Evolutionary conservation across 2,329 filamentous ascomycete genomes (phyloP).

Genomic region (Talaromyces sp.): DNA sequence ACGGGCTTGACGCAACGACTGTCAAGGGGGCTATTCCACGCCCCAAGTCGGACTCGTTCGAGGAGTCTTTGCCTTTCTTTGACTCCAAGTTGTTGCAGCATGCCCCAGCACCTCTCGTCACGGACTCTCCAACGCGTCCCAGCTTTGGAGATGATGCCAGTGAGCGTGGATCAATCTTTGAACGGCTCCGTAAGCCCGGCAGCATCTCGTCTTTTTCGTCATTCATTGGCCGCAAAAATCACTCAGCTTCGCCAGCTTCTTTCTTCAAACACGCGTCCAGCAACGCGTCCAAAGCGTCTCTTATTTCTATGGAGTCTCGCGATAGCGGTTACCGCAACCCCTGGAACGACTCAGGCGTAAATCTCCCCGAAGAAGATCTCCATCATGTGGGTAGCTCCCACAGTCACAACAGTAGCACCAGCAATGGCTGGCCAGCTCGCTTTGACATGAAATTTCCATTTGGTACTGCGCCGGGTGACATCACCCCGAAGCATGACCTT

Average conservation of each 20-base stretch:
- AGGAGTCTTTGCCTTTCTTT: constrained; percentile 94
- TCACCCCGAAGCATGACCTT: constrained; percentile 75
- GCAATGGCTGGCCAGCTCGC: constrained; percentile 45
- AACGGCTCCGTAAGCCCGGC: constrained; percentile 87
- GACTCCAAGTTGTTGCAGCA: constrained; percentile 95
- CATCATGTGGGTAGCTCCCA: constrained; percentile 48
- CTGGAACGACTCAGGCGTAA: constrained; percentile 97
- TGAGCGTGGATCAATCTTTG: constrained; percentile 78
- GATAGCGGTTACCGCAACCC: constrained; percentile 94
- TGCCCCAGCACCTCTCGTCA: constrained; percentile 70
- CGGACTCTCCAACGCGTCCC: constrained; percentile 82
- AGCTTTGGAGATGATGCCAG: constrained; percentile 76
- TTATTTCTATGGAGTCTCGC: constrained; percentile 92
- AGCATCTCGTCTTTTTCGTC: constrained; percentile 92
- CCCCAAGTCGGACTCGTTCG: constrained; percentile 98
- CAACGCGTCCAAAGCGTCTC: constrained; percentile 88
- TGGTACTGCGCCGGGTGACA: constrained; percentile 63
- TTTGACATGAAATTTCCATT: constrained; percentile 62
- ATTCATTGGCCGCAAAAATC: constrained; percentile 96
- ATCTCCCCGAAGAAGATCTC: constrained; percentile 78
- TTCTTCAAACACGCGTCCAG: constrained; percentile 88
- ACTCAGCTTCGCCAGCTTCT: constrained; percentile 74
- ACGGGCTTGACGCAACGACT: constrained; percentile 79
- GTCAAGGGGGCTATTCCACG: constrained; percentile 93
- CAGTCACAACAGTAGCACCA: constrained; percentile 61